Evolutionary conservation across 768 basidiomycete species (phyloP).

Genomic region (Coprinellus micaceus): DNA sequence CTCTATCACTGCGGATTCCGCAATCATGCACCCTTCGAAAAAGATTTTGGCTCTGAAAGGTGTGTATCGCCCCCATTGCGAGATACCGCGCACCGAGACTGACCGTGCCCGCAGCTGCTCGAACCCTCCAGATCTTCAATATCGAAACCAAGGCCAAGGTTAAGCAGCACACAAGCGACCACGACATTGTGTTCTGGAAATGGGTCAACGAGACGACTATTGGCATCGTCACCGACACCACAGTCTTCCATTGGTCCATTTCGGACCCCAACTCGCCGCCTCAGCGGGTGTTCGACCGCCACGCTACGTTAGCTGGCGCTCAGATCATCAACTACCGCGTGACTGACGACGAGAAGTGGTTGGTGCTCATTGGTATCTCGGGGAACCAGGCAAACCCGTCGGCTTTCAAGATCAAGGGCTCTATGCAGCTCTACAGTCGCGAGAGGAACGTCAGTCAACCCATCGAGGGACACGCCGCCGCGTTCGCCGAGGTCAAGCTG

Average conservation of each 20-base stretch:
- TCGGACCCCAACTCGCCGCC: conserved; percentile 70
- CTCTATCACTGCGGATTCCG: conserved; percentile 97
- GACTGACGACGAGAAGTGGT: conserved; percentile 93
- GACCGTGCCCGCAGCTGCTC: conserved; percentile 60
- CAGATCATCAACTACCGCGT: conserved; percentile 99
- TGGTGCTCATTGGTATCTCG: conserved; percentile 93
- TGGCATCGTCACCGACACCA: conserved; percentile 91
- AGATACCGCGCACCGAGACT: conserved; percentile 2
- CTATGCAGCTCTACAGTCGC: conserved; percentile 94
- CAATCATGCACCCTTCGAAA: conserved; percentile 96
- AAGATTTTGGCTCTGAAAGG: conserved; percentile 97
- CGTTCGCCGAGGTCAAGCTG: conserved; percentile 88
- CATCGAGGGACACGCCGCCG: conserved; percentile 97
- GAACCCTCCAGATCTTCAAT: conserved; percentile 96
- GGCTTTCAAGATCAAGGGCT: conserved; percentile 97
- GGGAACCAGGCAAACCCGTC: conserved; percentile 89
- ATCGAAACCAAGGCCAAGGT: conserved; percentile 97
- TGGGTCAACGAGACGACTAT: conserved; percentile 92
- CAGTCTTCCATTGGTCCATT: conserved; percentile 91
- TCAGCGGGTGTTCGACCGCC: conserved; percentile 95
- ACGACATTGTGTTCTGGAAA: conserved; percentile 98
- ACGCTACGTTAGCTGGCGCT: conserved; percentile 86
- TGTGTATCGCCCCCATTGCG: conserved; percentile 28
- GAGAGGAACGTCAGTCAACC: conserved; percentile 94
- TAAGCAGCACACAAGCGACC: conserved; percentile 89